These are phyloP conservation scores for Schizothecium vesticola DNA, from an alignment of 495 filamentous ascomycete genomes.

Conservation along the genomic window DNA sequence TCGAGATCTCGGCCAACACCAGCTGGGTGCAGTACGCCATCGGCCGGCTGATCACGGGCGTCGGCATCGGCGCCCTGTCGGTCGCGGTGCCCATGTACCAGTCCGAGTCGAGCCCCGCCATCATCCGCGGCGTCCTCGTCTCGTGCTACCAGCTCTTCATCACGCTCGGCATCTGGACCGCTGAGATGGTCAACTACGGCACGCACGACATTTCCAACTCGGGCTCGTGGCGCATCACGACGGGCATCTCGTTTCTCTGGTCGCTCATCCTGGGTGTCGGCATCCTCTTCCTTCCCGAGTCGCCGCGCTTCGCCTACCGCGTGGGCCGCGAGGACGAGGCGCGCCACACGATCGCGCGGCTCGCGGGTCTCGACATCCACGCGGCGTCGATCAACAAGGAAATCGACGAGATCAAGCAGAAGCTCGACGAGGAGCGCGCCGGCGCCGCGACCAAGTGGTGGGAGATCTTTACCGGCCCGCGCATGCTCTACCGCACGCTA, in stretches of 20 bases:
- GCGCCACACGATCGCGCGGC: conserved; percentile 59
- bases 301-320: conserved; percentile 64
- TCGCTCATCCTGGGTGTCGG: conserved; percentile 66
- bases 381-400: conserved; percentile 62
- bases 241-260: conserved; percentile 73
- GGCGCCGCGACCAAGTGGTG: conserved; percentile 54
- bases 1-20: conserved; percentile 54
- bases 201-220: conserved; percentile 49
- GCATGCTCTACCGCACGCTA: conserved; percentile 66
- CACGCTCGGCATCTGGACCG: conserved; percentile 77
- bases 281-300: conserved; percentile 67
- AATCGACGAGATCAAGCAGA: conserved; percentile 67
- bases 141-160: conserved; percentile 82
- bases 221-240: conserved; percentile 73
- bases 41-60: conserved; percentile 56
- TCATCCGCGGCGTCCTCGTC: conserved; percentile 63
- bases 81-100: conserved; percentile 72
- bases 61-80: conserved; percentile 65
- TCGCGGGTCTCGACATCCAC: conserved; percentile 62
- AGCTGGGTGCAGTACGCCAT: conserved; percentile 50
- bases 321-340: conserved; percentile 61
- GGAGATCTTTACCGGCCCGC: conserved; percentile 64
- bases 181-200: conserved; percentile 77
- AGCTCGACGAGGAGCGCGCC: conserved; percentile 56
- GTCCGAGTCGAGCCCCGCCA: conserved; percentile 59